phyloP scores from a whole-genome alignment of 2,329 filamentous ascomycete genomes.

The Colletotrichum zoysiae region DNA sequence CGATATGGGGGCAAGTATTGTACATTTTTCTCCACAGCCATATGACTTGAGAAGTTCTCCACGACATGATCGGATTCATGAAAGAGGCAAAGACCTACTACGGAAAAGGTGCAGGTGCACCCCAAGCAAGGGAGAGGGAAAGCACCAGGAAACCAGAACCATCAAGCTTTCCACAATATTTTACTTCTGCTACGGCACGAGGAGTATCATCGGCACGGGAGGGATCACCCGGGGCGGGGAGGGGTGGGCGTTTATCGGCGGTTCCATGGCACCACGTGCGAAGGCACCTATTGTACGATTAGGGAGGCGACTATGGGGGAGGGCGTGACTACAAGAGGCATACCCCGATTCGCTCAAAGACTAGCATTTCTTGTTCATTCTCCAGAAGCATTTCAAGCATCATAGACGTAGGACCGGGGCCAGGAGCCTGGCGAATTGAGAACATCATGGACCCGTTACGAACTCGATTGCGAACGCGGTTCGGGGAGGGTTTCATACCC shows the following conservation, averaged over 20 bases:
- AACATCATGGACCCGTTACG: conserved; percentile 20
- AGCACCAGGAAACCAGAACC: conserved; percentile 29
- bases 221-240: conserved; percentile 16
- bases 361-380: conserved; percentile 24
- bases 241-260: conserved; percentile 33
- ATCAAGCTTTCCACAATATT: conserved; percentile 30
- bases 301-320: conserved; percentile 19
- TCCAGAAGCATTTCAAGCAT: conserved; percentile 31
- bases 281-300: conserved; percentile 39
- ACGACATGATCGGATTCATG: conserved; percentile 42
- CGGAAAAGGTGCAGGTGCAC: conserved; percentile 35
- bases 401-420: conserved; percentile 31
- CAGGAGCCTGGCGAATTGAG: conserved; percentile 34
- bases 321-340: conserved; percentile 17
- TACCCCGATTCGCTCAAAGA: conserved; percentile 17
- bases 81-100: conserved; percentile 41
- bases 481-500: not conserved
- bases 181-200: conserved; percentile 35
- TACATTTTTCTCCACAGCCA: conserved; percentile 42
- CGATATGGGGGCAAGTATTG: conserved; percentile 37
- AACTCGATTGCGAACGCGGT: not conserved
- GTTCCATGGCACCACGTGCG: conserved; percentile 35
- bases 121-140: conserved; percentile 24
- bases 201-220: conserved; percentile 36
- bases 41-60: conserved; percentile 42